Evolutionary conservation across 2,329 filamentous ascomycete species (phyloP), one percentile per base, ranked within the genome.

Genomic region (Verticillium tricorpus): DNA sequence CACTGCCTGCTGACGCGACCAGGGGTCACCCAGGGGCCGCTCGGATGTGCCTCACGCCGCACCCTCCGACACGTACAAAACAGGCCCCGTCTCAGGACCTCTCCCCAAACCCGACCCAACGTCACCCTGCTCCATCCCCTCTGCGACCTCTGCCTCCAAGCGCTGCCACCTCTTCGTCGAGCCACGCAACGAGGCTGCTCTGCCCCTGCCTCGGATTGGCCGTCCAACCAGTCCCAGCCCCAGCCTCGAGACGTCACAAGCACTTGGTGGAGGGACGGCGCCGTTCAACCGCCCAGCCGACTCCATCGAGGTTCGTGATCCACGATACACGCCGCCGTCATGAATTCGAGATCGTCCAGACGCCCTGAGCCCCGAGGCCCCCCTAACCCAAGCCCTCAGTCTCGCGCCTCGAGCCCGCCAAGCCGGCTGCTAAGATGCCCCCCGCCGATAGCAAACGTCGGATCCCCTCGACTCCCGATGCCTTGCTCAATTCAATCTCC

Each of bases 41-140:
- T 64, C 62, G 63, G 61, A 64, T 62, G 63, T 70, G 72, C 73
- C 66, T 71, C 72, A 72, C 60, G 28, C 50, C 56, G 54, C 62
- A 62, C 60, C 57, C 68, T 73, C 70, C 67, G 70, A 74, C 73
- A 69, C 52, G 65, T 61, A 64, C 70, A 72, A 71, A 71, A 74
- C 73, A 62, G 34, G 62, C 63, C 69, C 63, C 60, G 72, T 75
- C 74, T 75, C 50, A 52, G 40, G 34, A 58, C 28, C 22, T 22
- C 45, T 52, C 45, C 45, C 19, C 45, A 22, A 52, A 52, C 45
- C 19, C 45, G 19, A 25, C n/a, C 19, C n/a, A 52, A 52, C 45
- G 45, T 52, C 45, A 52, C 45, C 45, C 45, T 52, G 28, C 45
- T 22, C 45, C 45, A 52, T 52, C 45, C 8, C 12, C 45, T 52